phyloP scores from a whole-genome alignment of 2,329 filamentous ascomycete genomes.

The Penicillium sp. region DNA sequence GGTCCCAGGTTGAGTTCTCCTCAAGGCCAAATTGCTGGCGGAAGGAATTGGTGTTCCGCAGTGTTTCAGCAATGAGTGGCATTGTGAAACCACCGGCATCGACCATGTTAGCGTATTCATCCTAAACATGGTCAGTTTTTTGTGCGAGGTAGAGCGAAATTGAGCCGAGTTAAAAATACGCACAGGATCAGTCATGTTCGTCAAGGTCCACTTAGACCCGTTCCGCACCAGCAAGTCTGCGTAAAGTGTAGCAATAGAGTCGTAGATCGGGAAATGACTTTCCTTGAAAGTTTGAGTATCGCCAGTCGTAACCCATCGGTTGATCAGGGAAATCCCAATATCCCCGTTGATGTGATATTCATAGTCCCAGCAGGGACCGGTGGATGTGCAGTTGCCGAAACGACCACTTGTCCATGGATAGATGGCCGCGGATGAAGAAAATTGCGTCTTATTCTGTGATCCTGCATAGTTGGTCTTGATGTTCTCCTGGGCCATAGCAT shows the following conservation, averaged over 20 bases:
- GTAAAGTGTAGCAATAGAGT: constrained; percentile 62
- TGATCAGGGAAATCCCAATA: constrained; percentile 61
- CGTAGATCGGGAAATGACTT: constrained; percentile 61
- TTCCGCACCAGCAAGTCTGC: constrained; percentile 61
- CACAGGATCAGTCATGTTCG: constrained; percentile 70
- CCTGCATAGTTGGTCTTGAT: constrained; percentile 54
- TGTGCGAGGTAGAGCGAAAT: not conserved
- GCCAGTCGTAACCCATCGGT: constrained; percentile 60
- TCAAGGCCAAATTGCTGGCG: constrained; percentile 55
- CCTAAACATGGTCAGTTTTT: constrained; percentile 32
- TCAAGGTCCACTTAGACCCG: constrained; percentile 52
- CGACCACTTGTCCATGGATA: constrained; percentile 68
- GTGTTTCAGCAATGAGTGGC: constrained; percentile 56
- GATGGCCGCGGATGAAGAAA: constrained; percentile 57
- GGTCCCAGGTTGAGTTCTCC: constrained; percentile 58
- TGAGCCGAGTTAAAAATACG: constrained; percentile 15
- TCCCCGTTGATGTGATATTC: constrained; percentile 71
- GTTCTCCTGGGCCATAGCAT: constrained; percentile 60
- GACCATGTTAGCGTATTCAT: constrained; percentile 66
- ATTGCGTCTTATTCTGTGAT: constrained; percentile 60
- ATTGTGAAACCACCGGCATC: constrained; percentile 70
- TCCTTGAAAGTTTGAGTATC: constrained; percentile 56
- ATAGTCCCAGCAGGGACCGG: constrained; percentile 66
- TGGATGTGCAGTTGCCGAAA: constrained; percentile 66
- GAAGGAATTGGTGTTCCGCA: constrained; percentile 58